phyloP scores from a whole-genome alignment of 2,329 filamentous ascomycete species.

The Trichophyton simii region DNA sequence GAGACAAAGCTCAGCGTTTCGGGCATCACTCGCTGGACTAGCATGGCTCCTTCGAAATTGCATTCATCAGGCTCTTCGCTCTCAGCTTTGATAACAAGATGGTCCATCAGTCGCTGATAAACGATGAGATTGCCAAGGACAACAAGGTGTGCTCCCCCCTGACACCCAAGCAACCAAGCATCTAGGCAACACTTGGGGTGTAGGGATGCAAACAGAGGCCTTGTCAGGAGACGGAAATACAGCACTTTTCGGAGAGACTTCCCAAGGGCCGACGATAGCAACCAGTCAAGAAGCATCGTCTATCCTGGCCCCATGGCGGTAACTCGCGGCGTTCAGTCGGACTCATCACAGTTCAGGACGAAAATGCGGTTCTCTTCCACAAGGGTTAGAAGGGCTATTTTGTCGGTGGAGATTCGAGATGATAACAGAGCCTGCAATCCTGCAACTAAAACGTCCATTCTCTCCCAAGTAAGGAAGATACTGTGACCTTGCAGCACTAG shows the following conservation, averaged over 20 bases:
- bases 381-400: not conserved
- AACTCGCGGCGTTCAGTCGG: not conserved
- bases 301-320: not conserved
- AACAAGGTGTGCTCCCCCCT: not conserved
- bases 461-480: not conserved
- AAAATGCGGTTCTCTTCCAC: not conserved
- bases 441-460: not conserved
- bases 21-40: not conserved
- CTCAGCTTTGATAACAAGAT: not conserved
- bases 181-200: not conserved
- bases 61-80: not conserved
- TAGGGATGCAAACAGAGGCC: not conserved
- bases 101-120: not conserved
- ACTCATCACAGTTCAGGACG: not conserved
- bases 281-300: not conserved
- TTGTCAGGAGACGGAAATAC: not conserved
- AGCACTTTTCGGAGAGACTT: not conserved
- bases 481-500: not conserved
- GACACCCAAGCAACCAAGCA: not conserved
- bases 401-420: not conserved
- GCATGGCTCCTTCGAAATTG: not conserved
- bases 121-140: not conserved
- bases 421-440: not conserved
- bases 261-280: constrained; percentile 1
- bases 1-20: not conserved